These are phyloP conservation scores for Ramaria rubella DNA, from an alignment of 768 basidiomycete genomes.

Conservation along the genomic window DNA sequence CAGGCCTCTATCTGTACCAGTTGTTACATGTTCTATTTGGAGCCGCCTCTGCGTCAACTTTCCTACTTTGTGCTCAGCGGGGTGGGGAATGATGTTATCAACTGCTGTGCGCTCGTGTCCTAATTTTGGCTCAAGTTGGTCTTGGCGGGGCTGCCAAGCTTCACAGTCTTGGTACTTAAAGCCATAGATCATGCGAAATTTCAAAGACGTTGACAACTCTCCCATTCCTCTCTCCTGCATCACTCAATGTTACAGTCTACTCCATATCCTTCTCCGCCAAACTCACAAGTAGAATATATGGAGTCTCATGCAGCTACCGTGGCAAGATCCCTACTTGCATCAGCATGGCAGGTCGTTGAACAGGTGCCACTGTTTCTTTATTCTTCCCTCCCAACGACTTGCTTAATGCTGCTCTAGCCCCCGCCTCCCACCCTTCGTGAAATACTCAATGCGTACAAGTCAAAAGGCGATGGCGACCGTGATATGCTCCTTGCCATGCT, in stretches of 20 bases:
- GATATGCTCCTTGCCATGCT: slow-evolving; percentile 88
- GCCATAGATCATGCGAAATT: slow-evolving; percentile 5
- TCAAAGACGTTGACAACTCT: neutral
- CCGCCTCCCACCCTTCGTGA: slow-evolving; percentile 80
- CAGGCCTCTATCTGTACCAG: neutral
- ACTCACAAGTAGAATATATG: slow-evolving; percentile 6
- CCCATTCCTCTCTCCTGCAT: neutral
- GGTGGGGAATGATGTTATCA: slow-evolving; percentile 4
- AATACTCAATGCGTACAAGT: slow-evolving; percentile 77
- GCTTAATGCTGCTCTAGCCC: slow-evolving; percentile 35
- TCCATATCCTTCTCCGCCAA: slow-evolving; percentile 20
- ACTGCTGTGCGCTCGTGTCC: too few relatives aligned
- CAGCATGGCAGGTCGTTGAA: slow-evolving; percentile 41
- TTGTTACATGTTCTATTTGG: neutral
- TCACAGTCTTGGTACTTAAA: slow-evolving; percentile 9
- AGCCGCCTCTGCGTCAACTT: neutral
- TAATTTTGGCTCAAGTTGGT: slow-evolving; percentile 10
- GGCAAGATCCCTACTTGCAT: slow-evolving; percentile 31
- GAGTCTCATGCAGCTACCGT: slow-evolving; percentile 14
- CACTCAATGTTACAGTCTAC: neutral
- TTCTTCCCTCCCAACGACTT: neutral
- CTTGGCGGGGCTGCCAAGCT: slow-evolving; percentile 10
- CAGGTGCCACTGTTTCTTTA: slow-evolving; percentile 29
- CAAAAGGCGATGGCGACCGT: slow-evolving; percentile 85
- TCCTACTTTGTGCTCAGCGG: neutral